Evolutionary conservation across 1,284 basidiomycete genomes (phyloP).

Genomic region (Schizopora paradoxa): DNA sequence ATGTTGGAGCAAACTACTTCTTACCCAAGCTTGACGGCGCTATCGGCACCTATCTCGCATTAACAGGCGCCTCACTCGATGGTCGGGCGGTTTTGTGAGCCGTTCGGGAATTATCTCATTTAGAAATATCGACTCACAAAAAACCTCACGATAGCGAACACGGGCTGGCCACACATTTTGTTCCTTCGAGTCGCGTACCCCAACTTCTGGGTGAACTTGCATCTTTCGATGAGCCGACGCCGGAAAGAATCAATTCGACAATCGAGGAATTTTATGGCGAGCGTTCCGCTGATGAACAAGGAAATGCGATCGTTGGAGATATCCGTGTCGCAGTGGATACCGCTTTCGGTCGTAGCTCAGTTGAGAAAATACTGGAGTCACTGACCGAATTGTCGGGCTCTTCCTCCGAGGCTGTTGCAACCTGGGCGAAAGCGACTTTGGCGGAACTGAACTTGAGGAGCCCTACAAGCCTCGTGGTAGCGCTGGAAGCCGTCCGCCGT

Average conservation of each 20-base stretch:
- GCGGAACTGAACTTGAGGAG: constrained; percentile 64
- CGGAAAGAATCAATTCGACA: constrained; percentile 45
- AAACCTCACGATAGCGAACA: constrained; percentile 52
- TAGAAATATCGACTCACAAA: neutral
- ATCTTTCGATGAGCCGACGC: constrained; percentile 49
- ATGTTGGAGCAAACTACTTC: constrained; percentile 91
- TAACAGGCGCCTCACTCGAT: constrained; percentile 72
- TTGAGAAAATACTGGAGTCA: constrained; percentile 65
- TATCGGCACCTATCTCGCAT: constrained; percentile 88
- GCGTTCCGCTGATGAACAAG: constrained; percentile 50
- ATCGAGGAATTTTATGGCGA: constrained; percentile 69
- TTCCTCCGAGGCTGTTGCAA: constrained; percentile 43
- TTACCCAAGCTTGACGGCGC: constrained; percentile 88
- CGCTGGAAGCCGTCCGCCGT: constrained; percentile 70
- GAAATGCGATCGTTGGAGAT: constrained; percentile 53
- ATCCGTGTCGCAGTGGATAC: constrained; percentile 73
- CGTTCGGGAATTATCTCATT: constrained; percentile 10
- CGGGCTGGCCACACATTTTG: constrained; percentile 88
- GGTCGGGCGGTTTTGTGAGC: constrained; percentile 84
- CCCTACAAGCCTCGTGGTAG: constrained; percentile 87
- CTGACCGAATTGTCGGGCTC: constrained; percentile 44
- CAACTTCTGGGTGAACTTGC: constrained; percentile 60
- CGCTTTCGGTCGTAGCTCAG: constrained; percentile 65
- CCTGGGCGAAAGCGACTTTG: constrained; percentile 75
- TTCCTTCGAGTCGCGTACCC: constrained; percentile 71